Evolutionary conservation across 2,329 filamentous ascomycete genomes (phyloP), one percentile per base, ranked within the genome.

Genomic region (Colletotrichum chlorophyti): DNA sequence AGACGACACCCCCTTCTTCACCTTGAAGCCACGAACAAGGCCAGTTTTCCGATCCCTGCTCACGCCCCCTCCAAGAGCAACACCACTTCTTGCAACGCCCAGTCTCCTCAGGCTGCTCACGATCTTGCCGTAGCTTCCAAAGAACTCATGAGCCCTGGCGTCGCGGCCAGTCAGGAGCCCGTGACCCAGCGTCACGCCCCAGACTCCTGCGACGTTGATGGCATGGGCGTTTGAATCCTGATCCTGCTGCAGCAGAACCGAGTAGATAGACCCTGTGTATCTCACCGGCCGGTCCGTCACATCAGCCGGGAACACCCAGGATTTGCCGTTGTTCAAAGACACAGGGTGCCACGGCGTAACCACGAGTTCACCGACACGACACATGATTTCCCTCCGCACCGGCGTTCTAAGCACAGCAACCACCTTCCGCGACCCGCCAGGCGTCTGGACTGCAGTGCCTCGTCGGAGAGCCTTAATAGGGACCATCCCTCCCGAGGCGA

Each of bases 321-420:
- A 63, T 38, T 70, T 66, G 14, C 65, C 59, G 8, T 58, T 70
- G 17, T 75, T 70, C 2, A 66, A 43, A 0, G 71, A 76, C 3
- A 88, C 69, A 1, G 85, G 85, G 65, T 88, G 86, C 82, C 83
- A 88, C 0, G 81, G 79, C 21, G 85, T 88, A 24, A 87, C 78
- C 6, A 81, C 66, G 7, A 87, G 70, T 1, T 58, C 65, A 2
- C 76, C 76, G 1, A 86, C 67, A 0, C 72, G 72, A 58, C 79
- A 82, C 65, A 87, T 74, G 2, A 65, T 57, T 31, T 70, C 70
- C 35, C 68, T 55, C 3, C 60, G 52, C 0, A 85, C 76, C 0
- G 69, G 66, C 5, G 82, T 86, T 65, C 76, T 78, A 24, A 88
- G 68, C 6, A 88, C 75, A 6, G 77, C 76, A 0, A 66, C 74